Conservation (phyloP, 2,329 filamentous ascomycete species). For the Pseudocercospora musae region DNA sequence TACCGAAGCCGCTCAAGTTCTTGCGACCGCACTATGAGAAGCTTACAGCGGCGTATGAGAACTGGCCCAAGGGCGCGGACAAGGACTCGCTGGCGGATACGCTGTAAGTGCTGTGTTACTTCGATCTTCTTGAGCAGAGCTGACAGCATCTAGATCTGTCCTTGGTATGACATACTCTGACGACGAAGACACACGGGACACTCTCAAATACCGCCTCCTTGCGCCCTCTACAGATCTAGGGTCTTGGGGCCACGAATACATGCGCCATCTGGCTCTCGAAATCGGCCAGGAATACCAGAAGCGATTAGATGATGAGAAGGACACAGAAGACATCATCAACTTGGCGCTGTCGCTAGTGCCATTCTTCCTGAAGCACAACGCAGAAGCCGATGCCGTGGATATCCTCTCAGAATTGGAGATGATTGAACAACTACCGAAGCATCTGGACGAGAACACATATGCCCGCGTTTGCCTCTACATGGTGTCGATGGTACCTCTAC, state of each 20-base stretch:
- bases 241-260: conserved; percentile 98
- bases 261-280: conserved; percentile 89
- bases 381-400: conserved; percentile 96
- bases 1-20: conserved; percentile 97
- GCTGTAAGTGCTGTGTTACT: conserved; percentile 41
- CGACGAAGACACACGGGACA: conserved; percentile 92
- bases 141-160: conserved; percentile 58
- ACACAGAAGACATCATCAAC: conserved; percentile 78
- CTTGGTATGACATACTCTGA: conserved; percentile 95
- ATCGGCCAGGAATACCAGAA: conserved; percentile 93
- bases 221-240: conserved; percentile 88
- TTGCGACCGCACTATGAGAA: conserved; percentile 93
- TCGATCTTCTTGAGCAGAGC: not conserved
- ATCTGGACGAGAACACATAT: conserved; percentile 92
- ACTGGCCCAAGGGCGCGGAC: conserved; percentile 79
- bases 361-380: conserved; percentile 94
- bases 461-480: conserved; percentile 93
- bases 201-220: conserved; percentile 89
- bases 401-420: conserved; percentile 96
- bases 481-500: conserved; percentile 96
- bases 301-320: conserved; percentile 78
- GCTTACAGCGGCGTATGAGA: conserved; percentile 80
- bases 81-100: conserved; percentile 92
- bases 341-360: conserved; percentile 83
- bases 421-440: conserved; percentile 84